Conservation (phyloP, 2,329 filamentous ascomycete genomes). For the Aspergillus quadricinctus region DNA sequence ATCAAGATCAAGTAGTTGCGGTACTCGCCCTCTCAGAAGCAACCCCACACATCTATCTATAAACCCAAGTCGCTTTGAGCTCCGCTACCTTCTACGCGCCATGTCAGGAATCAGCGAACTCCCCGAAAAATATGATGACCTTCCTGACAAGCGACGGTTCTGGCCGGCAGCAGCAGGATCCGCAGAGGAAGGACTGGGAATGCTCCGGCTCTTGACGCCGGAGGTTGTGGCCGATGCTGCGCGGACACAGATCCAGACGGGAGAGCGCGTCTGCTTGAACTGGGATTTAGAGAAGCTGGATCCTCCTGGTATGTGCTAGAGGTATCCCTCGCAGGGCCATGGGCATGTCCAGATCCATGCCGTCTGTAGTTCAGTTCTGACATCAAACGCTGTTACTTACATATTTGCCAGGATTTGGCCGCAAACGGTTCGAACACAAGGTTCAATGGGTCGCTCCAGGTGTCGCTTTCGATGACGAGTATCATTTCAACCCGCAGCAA, state of each 20-base stretch:
- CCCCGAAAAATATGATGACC: slow-evolving; percentile 35
- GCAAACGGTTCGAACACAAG: slow-evolving; percentile 49
- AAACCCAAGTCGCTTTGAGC: not conserved
- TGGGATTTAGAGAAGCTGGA: slow-evolving; percentile 57
- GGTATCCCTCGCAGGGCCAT: not conserved
- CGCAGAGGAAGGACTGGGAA: slow-evolving; percentile 52
- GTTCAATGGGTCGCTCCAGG: slow-evolving; percentile 47
- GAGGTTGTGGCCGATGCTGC: slow-evolving; percentile 50
- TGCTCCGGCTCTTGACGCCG: slow-evolving; percentile 50
- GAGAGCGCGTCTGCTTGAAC: slow-evolving; percentile 51
- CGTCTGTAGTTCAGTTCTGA: not conserved
- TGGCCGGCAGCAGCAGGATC: slow-evolving; percentile 46
- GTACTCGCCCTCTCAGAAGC: not conserved
- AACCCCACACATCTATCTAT: slow-evolving; percentile 4
- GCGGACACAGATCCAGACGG: slow-evolving; percentile 49
- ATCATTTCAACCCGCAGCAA: slow-evolving; percentile 51
- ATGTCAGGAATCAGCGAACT: slow-evolving; percentile 22
- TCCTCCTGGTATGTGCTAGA: slow-evolving; percentile 26
- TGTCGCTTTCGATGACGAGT: slow-evolving; percentile 48
- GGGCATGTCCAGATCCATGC: too few relatives aligned
- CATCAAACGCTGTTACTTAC: not conserved
- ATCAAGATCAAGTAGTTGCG: too few relatives aligned
- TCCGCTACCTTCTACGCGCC: not conserved
- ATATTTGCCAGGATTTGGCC: slow-evolving; percentile 44
- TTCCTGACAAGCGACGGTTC: slow-evolving; percentile 48